These are phyloP conservation scores for Acorus gramineus DNA, from an alignment of 106 monocot species.

Conservation along the genomic window DNA sequence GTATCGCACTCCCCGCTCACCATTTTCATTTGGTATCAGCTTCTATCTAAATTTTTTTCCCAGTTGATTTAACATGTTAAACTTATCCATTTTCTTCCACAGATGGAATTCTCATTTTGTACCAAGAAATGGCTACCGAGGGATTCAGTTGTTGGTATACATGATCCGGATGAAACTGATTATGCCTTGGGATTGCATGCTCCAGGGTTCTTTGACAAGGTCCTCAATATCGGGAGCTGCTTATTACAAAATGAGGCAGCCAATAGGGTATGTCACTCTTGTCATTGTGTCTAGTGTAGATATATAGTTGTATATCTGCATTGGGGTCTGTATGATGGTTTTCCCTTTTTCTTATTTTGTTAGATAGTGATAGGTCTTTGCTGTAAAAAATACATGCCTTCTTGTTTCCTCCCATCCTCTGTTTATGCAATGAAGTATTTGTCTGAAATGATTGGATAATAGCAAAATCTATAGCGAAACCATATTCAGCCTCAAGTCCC, in stretches of 20 bases:
- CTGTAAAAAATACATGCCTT: too few species aligned
- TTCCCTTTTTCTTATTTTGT: too few species aligned
- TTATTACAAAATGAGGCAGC: conserved; percentile 77
- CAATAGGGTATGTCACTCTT: conserved; percentile 48
- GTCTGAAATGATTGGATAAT: too few species aligned
- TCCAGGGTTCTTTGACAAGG: conserved; percentile 92
- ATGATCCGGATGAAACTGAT: conserved; percentile 12
- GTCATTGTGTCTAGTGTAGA: background rate
- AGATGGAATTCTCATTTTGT: conserved; percentile 99
- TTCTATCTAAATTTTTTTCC: background rate
- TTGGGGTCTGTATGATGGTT: too few species aligned
- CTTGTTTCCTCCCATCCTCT: too few species aligned
- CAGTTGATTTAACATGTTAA: background rate
- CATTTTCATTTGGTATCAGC: too few species aligned
- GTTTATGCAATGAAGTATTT: too few species aligned
- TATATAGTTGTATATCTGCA: too few species aligned
- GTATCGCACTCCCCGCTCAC: too few species aligned
- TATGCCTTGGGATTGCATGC: conserved; percentile 84
- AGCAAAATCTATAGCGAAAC: too few species aligned
- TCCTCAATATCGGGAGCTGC: conserved; percentile 80
- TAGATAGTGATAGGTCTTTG: too few species aligned
- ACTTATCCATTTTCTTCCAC: conserved; percentile 5
- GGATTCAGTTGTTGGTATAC: conserved; percentile 13
- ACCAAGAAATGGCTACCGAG: conserved; percentile 50
- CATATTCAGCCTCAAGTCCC: too few species aligned